Base-by-base conservation (phyloP, 495 filamentous ascomycete species). In the Aspergillus funiculosus region DNA sequence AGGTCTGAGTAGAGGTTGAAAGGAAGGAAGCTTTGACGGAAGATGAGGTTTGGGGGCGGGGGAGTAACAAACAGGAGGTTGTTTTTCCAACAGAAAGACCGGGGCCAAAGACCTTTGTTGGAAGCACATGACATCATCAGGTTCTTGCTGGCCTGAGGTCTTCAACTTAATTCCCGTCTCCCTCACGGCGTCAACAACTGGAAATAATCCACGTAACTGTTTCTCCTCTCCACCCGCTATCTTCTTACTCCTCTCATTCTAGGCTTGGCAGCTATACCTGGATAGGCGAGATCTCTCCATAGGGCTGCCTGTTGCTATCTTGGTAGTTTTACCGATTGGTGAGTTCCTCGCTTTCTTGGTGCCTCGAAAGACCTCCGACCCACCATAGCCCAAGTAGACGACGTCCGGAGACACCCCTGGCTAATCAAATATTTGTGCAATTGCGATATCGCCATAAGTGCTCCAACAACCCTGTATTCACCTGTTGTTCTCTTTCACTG, bases 351-450 rank as follows among this genome's bases (percentile, higher is more conserved):
- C 20, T 31, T 18, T 32, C 7, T 28, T 21, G 10, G 39, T 43
- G 18, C 39, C 39, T 43, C 27, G 39, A 5, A 21, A 43, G n/a
- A 41, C 17, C 39, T 15, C 20, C 39, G n/a, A 18, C 14, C 40
- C 29, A 34, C 40, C 18, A 17, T 19, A 42, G n/a, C 4, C 19
- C 37, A 17, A 31, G 17, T n/a, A n/a, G n/a, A n/a, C n/a, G n/a
- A n/a, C n/a, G n/a, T n/a, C n/a, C n/a, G n/a, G n/a, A n/a, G 39
- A 29, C n/a, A 21, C 4, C 27, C 39, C 20, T 22, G 17, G 27
- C 39, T 42, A 30, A 42, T 9, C 34, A 9, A 11, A 5, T n/a
- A n/a, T n/a, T n/a, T n/a, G n/a, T n/a, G n/a, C n/a, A n/a, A n/a
- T n/a, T n/a, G n/a, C n/a, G n/a, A n/a, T n/a, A n/a, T n/a, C n/a